Evolutionary conservation across 2,329 filamentous ascomycete genomes (phyloP), one percentile per base, ranked within the genome.

Genomic region (Fusarium torreyae): DNA sequence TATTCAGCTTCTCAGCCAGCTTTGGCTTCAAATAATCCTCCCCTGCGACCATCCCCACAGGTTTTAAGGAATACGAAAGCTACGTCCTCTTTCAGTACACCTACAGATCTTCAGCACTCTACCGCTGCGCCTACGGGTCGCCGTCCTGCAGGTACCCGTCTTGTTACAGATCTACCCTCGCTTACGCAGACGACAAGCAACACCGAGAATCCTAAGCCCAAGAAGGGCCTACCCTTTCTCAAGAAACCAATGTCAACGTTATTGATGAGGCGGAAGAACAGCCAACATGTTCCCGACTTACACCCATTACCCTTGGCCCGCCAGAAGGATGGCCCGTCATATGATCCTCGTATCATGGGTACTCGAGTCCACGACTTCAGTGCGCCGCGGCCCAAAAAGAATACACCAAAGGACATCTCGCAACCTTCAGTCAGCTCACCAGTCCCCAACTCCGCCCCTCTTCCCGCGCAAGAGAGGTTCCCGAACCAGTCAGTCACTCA

Each of bases 291-390:
- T 1, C 79, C 83, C 2, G 85, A 86, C 44, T 60, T 84, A 4
- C 73, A 75, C 2, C 79, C 82, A 1, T 71, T 84, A 22, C 81
- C 84, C 0, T 70, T 84, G 28, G 70, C 79, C 45, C 77, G 79
- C 22, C 75, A 77, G 9, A 70, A 76, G 0, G 81, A 83, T 15
- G 84, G 85, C 69, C 82, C 83, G 7, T 77, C 79, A 20, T 89
- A 90, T 70, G 89, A 91, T 70, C 89, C 89, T 18, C 84, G 88
- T 11, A 92, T 92, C 67, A 85, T 84, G 72, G 90, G 87, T 49
- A 92, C 87, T 9, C 82, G 84, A 46, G 85, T 91, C 50, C 90
- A 92, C 74, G 89, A 89, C 76, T 91, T 90, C 71, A 91, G 88
- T 72, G 88, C 87, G 0, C 89, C 88, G 2, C 81, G 88, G 50